Conservation (phyloP, 164 flowering plant species). For the Vitis labrusca region DNA sequence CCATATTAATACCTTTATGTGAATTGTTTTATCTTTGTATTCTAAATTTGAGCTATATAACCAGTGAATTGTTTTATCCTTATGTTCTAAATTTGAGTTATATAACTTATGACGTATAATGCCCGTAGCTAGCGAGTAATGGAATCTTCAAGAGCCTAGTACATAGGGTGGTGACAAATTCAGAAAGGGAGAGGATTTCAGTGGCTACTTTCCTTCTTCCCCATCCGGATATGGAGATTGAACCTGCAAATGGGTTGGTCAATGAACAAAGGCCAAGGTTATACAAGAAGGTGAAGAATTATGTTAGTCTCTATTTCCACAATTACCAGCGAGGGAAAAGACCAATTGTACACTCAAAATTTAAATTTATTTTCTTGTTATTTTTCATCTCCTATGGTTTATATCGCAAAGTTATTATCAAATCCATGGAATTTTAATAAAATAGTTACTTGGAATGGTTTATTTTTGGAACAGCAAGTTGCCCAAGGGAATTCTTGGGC, state of each 20-base stretch:
- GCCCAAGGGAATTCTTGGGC: too few relatives aligned
- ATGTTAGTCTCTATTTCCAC: conserved; percentile 21
- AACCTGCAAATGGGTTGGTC: conserved; percentile 28
- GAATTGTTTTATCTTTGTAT: too few relatives aligned
- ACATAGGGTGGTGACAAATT: conserved; percentile 43
- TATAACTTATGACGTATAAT: too few relatives aligned
- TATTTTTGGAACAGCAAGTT: too few relatives aligned
- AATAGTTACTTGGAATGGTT: too few relatives aligned
- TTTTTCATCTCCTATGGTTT: too few relatives aligned
- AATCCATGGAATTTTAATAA: too few relatives aligned
- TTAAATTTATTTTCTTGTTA: neutral
- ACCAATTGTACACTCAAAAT: conserved; percentile 31
- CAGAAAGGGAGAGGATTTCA: conserved; percentile 35
- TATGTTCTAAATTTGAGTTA: too few relatives aligned
- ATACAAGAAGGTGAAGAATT: conserved; percentile 39
- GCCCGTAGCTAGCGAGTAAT: conserved; percentile 51
- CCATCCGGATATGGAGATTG: conserved; percentile 25
- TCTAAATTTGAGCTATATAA: too few relatives aligned
- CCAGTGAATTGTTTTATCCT: too few relatives aligned
- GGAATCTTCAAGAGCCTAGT: conserved; percentile 54
- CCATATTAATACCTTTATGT: too few relatives aligned
- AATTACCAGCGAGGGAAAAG: conserved; percentile 37
- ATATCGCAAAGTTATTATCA: too few relatives aligned
- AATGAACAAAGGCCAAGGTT: conserved; percentile 38
- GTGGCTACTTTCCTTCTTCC: conserved; percentile 33